Percentiles rank a stretch among this genome's conserved stretches.
phyloP scores from a whole-genome alignment of 225 moss, liverwort and hornwort species.

The Pleurozium schreberi region DNA sequence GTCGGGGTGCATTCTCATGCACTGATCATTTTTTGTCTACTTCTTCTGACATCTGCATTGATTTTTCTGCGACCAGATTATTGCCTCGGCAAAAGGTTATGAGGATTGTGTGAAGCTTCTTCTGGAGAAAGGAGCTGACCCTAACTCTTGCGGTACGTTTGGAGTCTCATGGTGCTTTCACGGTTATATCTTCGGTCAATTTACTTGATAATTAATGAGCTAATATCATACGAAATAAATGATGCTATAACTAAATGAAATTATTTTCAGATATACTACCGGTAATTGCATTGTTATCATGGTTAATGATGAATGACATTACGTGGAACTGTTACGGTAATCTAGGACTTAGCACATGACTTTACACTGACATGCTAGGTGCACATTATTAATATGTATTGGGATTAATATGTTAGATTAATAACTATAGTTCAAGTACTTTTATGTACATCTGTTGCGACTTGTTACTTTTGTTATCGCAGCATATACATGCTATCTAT shows the following conservation, averaged over 20 bases:
- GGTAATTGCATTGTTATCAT: not conserved
- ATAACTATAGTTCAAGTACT: not conserved
- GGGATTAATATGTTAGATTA: not conserved
- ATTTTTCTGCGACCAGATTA: conserved; percentile 11
- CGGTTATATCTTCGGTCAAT: not conserved
- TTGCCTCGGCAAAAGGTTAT: conserved; percentile 60
- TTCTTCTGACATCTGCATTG: not conserved
- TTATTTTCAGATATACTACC: not conserved
- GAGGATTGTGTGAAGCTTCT: conserved; percentile 75
- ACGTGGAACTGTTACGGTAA: not conserved
- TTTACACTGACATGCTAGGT: not conserved
- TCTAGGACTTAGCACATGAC: not conserved
- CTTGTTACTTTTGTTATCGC: too few species aligned
- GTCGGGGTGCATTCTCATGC: not conserved
- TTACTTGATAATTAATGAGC: not conserved
- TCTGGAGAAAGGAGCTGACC: conserved; percentile 58
- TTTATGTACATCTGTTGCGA: not conserved
- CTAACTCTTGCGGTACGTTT: conserved; percentile 47
- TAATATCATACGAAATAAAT: not conserved
- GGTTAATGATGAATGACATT: not conserved
- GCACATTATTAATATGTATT: not conserved
- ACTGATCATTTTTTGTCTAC: not conserved
- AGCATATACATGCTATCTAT: not conserved
- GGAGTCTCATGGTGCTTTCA: not conserved
- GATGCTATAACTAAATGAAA: not conserved